Evolutionary conservation across 257 asterid species (phyloP), one percentile per base, ranked within the genome.

Genomic region (Penstemon davidsonii): DNA sequence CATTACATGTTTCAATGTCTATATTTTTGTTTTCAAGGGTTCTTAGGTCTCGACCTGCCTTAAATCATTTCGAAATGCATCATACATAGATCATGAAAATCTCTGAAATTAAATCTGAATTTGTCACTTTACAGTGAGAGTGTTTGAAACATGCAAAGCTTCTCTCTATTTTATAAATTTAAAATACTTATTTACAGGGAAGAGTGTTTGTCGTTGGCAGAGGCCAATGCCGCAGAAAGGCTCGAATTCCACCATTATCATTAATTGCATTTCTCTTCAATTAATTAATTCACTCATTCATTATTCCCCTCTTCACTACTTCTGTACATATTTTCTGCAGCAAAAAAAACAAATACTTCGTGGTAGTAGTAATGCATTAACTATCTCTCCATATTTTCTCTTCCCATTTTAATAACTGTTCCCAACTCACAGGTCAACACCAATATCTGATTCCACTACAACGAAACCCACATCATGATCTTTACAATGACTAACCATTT

Each of bases 201-300:
- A 51, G 47, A 40, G 66, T 45, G 49, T 33, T 64, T 66, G 72
- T 74, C 56, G 60, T 55, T 49, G 12, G 50, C 64, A 56, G 47
- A 71, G 51, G 63, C 63, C 74, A 70, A 70, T 74, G 64, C 63
- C 55, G 64, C 68, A 68, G 15, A 46, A 40, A 55, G 81, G 78
- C 81, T 72, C 76, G 81, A 68, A 68, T 75, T 68, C 62, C 84
- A 71, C 73, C 66, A 70, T 71, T 50, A 55, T 9, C n/a, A 4
- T 65, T 70, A 73, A 76, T 70, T 70, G 55, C 77, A 78, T 37
- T 68, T 39, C 47, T 55, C 15, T 43, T 39, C 36, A 72, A 70
- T 66, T 65, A 60, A 65, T 38, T 55, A 64, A 11, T 13, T 36
- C 73, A 70, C 15, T n/a, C 70, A 70, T 71, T 62, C 55, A 77